Evolutionary conservation across 2,329 filamentous ascomycete genomes (phyloP).

Genomic region (Xenosphaeropsis pyriputrescens): DNA sequence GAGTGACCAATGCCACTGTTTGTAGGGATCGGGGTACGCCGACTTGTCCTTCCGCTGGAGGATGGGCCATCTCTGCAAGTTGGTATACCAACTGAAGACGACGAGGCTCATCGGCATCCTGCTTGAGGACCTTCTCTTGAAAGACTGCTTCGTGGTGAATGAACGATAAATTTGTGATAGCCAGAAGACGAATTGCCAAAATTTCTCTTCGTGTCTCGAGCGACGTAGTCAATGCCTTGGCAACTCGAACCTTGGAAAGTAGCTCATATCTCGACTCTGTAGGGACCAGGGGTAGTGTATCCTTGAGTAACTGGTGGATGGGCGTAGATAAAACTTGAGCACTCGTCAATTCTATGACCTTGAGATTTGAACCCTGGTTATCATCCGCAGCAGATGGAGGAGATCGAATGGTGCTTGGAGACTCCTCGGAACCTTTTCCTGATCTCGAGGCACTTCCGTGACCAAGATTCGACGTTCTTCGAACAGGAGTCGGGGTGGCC

Average conservation of each 20-base stretch:
- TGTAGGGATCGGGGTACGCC: constrained; percentile 65
- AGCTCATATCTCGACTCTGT: constrained; percentile 66
- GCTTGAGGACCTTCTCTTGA: constrained; percentile 68
- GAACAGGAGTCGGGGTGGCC: constrained; percentile 17
- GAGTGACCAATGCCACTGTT: constrained; percentile 62
- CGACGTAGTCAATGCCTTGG: constrained; percentile 62
- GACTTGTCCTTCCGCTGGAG: constrained; percentile 53
- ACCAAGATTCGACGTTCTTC: constrained; percentile 18
- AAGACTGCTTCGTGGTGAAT: constrained; percentile 76
- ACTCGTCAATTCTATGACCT: constrained; percentile 33
- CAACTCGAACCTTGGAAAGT: constrained; percentile 67
- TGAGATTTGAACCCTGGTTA: constrained; percentile 10
- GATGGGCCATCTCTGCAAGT: constrained; percentile 80
- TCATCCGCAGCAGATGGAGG: constrained; percentile 12
- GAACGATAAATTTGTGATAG: constrained; percentile 82
- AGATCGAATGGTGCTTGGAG: constrained; percentile 16
- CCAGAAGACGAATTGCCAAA: constrained; percentile 68
- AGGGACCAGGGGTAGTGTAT: constrained; percentile 50
- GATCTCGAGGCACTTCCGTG: constrained; percentile 14
- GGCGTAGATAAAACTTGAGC: constrained; percentile 32
- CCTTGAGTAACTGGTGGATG: constrained; percentile 40
- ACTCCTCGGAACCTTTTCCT: constrained; percentile 16
- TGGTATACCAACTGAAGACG: constrained; percentile 85
- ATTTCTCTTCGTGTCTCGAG: constrained; percentile 56
- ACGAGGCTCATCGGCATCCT: constrained; percentile 80